These are phyloP conservation scores for Massospora cicadina DNA, from an alignment of 371 early-diverging fungal genomes.

Conservation along the genomic window DNA sequence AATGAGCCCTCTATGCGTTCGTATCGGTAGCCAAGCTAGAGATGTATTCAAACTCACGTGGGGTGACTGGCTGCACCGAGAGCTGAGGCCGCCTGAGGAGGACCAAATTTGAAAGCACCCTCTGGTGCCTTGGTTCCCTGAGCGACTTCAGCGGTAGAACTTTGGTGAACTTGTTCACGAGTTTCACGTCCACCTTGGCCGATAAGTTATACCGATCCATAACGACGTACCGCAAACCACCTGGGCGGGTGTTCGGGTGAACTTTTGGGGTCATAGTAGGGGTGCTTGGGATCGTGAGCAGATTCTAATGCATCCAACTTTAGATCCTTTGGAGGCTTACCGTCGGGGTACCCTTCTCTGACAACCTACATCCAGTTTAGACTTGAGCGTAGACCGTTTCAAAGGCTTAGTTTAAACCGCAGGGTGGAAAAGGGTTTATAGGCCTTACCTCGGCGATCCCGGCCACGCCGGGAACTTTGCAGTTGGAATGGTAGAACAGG, in stretches of 20 bases:
- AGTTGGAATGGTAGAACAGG: constrained; percentile 55
- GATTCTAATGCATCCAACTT: constrained; percentile 16
- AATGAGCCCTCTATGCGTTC: too few relatives aligned
- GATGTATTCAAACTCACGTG: constrained; percentile 35
- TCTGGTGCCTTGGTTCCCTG: constrained; percentile 27
- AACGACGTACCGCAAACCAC: constrained; percentile 11
- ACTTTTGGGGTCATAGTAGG: constrained; percentile 43
- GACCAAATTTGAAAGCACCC: constrained; percentile 29
- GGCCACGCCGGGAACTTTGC: constrained; percentile 46
- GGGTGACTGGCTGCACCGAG: constrained; percentile 42
- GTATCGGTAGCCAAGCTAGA: too few relatives aligned
- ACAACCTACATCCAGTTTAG: constrained; percentile 20
- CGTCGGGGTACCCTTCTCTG: constrained; percentile 37
- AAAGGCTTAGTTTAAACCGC: constrained; percentile 9
- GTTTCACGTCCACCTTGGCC: constrained; percentile 39
- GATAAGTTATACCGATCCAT: background rate
- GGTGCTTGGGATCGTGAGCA: constrained; percentile 37
- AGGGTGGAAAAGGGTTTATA: background rate
- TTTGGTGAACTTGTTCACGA: constrained; percentile 29
- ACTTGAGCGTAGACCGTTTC: too few relatives aligned
- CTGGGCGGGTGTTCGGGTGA: constrained; percentile 10
- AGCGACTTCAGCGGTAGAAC: constrained; percentile 36
- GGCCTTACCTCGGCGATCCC: constrained; percentile 21
- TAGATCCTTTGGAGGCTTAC: constrained; percentile 8
- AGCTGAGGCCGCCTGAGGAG: constrained; percentile 41